A percentile compares a stretch with the other conserved stretches of the same genome.
Evolutionary conservation across 768 basidiomycete genomes (phyloP).

Genomic region (Botryobasidium botryosum): DNA sequence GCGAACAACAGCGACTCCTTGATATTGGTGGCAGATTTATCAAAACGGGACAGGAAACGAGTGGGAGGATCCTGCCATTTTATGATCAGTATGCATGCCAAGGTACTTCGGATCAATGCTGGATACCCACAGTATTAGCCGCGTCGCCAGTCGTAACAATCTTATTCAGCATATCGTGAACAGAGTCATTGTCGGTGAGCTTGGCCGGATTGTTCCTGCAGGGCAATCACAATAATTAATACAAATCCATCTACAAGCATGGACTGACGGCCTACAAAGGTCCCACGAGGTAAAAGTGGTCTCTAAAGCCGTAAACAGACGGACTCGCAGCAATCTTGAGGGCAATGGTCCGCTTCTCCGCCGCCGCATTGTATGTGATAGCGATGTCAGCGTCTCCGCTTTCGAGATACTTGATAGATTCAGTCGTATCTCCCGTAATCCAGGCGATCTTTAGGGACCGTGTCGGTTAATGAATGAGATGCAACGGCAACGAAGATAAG

Average conservation of each 20-base stretch:
- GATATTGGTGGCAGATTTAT: conserved; percentile 44
- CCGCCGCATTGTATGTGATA: conserved; percentile 36
- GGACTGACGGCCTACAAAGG: conserved; percentile 16
- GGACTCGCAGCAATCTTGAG: background rate
- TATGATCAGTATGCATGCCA: too few species aligned
- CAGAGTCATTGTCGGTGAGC: conserved; percentile 20
- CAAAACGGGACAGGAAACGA: conserved; percentile 38
- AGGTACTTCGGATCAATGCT: too few species aligned
- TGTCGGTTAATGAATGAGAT: background rate
- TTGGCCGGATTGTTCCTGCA: conserved; percentile 30
- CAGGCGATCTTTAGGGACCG: conserved; percentile 28
- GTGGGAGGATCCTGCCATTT: conserved; percentile 16
- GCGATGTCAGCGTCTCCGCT: conserved; percentile 31
- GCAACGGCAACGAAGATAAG: background rate
- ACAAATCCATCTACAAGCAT: background rate
- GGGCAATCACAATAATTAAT: too few species aligned
- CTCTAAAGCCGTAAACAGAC: conserved; percentile 17
- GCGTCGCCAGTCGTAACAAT: conserved; percentile 30
- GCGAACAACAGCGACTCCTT: conserved; percentile 35
- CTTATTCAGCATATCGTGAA: conserved; percentile 31
- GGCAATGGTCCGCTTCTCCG: conserved; percentile 21
- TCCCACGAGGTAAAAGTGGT: conserved; percentile 36
- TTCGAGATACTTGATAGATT: conserved; percentile 28
- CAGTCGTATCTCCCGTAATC: conserved; percentile 40
- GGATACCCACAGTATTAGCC: too few species aligned